phyloP scores from a whole-genome alignment of 805 yeast species.

The Candida oleophila region DNA sequence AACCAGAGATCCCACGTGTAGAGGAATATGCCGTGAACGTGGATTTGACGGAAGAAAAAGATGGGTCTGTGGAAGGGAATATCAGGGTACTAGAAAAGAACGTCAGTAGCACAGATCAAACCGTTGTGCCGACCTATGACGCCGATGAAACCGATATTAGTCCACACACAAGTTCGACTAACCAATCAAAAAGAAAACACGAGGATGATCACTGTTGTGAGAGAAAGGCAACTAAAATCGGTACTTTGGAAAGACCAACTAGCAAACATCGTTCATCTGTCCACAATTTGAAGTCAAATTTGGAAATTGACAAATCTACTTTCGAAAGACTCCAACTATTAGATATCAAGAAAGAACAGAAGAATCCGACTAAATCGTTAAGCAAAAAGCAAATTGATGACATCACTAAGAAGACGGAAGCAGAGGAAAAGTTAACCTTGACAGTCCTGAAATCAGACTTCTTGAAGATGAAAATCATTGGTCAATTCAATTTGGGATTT shows the following conservation, averaged over 20 bases:
- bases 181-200: not conserved
- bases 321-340: not conserved
- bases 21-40: not conserved
- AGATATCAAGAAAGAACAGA: not conserved
- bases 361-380: not conserved
- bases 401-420: slow-evolving; percentile 46
- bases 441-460: slow-evolving; percentile 75
- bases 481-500: slow-evolving; percentile 95
- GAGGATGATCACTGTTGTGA: not conserved
- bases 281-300: not conserved
- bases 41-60: not conserved
- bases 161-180: not conserved
- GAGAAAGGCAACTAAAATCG: not conserved
- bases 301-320: slow-evolving; percentile 1
- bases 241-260: not conserved
- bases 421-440: slow-evolving; percentile 58
- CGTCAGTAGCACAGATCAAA: not conserved
- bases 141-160: not conserved
- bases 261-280: not conserved
- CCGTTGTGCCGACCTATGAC: too few species aligned
- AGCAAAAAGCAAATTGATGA: slow-evolving; percentile 29
- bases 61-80: too few species aligned
- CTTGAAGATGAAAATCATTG: slow-evolving; percentile 70
- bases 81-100: too few species aligned
- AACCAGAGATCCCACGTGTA: not conserved